Base-by-base conservation (phyloP, 140 eudicot species). In the Ambrosia hybrid region DNA sequence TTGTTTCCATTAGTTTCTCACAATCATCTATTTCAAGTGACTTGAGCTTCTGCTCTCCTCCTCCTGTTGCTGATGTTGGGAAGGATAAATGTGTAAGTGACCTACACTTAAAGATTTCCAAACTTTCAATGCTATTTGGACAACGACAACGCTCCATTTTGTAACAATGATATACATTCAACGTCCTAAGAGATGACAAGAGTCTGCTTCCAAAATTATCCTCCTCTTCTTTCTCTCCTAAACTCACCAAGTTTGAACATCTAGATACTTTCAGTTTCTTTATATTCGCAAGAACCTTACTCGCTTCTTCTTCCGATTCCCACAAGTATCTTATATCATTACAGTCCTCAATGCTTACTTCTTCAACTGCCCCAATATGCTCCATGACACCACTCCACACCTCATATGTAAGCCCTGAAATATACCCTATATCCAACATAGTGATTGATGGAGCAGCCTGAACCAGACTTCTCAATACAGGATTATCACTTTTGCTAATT, bases 31-130 rank as follows among this genome's bases (percentile, higher is more conserved):
- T 0, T n/a, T n/a, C n/a, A n/a, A n/a, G n/a, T n/a, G n/a, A n/a
- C n/a, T n/a, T n/a, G n/a, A n/a, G n/a, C 38, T 57, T 57, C 64
- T 57, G 64, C n/a, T 5, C 41, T n/a, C 6, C 64, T 57, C 64
- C 64, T 57, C 5, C 16, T 57, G 37, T 7, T 15, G 10, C 6
- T 38, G 43, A 38, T n/a, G 59, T 21, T 21, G 63, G 37, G 62
- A 57, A 57, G 13, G 62, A 57, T 4, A 57, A 0, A 57, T 3
- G 5, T 57, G 38, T 17, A 57, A 57, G 13, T 26, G 38, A 57
- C 3, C 26, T 0, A 57, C 63, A 57, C 3, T 0, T 0, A n/a
- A n/a, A n/a, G n/a, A 57, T 21, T 0, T 3, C 2, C 37, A 57
- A 57, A 6, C 36, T 17, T 6, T 57, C 63, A 17, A 57, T 21